Evolutionary conservation across 192 early-diverging fungal genomes (phyloP).

Genomic region (Backusella tuberculispora): DNA sequence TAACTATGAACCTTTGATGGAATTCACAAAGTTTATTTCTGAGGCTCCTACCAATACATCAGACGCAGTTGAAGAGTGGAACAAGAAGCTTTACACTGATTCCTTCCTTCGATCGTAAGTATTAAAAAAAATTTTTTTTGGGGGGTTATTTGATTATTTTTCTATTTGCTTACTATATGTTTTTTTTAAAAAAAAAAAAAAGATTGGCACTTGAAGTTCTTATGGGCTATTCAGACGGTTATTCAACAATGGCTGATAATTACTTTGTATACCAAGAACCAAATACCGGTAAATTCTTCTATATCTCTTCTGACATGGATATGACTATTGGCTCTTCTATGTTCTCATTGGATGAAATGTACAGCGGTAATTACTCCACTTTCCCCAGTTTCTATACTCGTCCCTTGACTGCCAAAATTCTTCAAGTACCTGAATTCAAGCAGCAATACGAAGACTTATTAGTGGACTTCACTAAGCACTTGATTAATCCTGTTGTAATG

Average conservation of each 20-base stretch:
- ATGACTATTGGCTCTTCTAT: slow-evolving; percentile 41
- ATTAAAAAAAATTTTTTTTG: neutral
- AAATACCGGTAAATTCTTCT: slow-evolving; percentile 41
- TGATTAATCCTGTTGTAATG: slow-evolving; percentile 41
- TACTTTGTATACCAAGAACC: slow-evolving; percentile 48
- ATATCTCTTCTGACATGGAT: slow-evolving; percentile 44
- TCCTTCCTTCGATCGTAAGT: slow-evolving; percentile 33
- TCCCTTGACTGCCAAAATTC: slow-evolving; percentile 38
- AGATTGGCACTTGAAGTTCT: slow-evolving; percentile 46
- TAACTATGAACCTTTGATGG: slow-evolving; percentile 16
- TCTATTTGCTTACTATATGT: neutral
- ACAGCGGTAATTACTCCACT: slow-evolving; percentile 31
- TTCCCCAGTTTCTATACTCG: slow-evolving; percentile 20
- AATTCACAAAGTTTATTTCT: slow-evolving; percentile 36
- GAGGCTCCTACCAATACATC: slow-evolving; percentile 25
- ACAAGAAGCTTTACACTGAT: slow-evolving; percentile 28
- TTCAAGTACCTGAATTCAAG: slow-evolving; percentile 39
- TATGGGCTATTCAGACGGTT: slow-evolving; percentile 39
- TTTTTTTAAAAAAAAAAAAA: neutral
- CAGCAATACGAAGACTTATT: slow-evolving; percentile 41
- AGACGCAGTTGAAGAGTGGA: slow-evolving; percentile 27
- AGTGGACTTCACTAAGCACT: slow-evolving; percentile 31
- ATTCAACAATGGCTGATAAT: slow-evolving; percentile 40
- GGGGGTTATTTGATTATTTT: neutral
- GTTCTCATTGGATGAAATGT: slow-evolving; percentile 5